Evolutionary conservation across 2,329 filamentous ascomycete genomes (phyloP), one percentile per base, ranked within the genome.

Genomic region (Penicillium hordei): DNA sequence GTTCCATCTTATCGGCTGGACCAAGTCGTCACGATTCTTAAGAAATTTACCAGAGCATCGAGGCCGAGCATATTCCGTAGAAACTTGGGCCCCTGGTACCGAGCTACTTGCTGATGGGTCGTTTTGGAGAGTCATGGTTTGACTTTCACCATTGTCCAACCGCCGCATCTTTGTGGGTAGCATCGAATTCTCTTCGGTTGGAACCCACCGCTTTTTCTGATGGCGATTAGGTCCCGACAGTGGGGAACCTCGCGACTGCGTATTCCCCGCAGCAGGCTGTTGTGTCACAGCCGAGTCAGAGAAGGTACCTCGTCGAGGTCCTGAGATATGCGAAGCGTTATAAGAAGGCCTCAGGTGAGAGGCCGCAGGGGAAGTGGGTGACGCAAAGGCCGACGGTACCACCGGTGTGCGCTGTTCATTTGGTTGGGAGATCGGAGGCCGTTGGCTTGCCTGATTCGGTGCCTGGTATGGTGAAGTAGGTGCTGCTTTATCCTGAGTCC

Each of bases 1-100:
- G 25, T 61, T 60, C 49, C 66, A 64, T 3, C 74, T 67, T 17
- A 86, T 66, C 0, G 75, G 74, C 60, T 81, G 75, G 4, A 81
- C 78, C 36, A 82, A 65, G 45, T 74, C 67, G 53, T 62, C 5
- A 60, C 74, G 66, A 60, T 68, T 51, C 64, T 69, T 66, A 48
- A 77, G 39, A 68, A 44, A 13, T 49, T 40, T 48, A 38, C 52
- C 65, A 50, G 60, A 3, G 29, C 57, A 36, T 56, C 51, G 54
- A 42, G 53, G 46, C 13, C 23, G 43, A 39, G 31, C 9, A 31
- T 19, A 13, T 31, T 23, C 51, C 33, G 29, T n/a, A 4, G 59
- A 58, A 13, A 48, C 38, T 34, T 57, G 65, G 7, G 39, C 12
- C 5, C 55, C 55, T 23, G 25, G 45, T 55, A 64, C 8, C 52